phyloP scores from a whole-genome alignment of 352 stramenopile species.

The Aphanomyces stellatus region DNA sequence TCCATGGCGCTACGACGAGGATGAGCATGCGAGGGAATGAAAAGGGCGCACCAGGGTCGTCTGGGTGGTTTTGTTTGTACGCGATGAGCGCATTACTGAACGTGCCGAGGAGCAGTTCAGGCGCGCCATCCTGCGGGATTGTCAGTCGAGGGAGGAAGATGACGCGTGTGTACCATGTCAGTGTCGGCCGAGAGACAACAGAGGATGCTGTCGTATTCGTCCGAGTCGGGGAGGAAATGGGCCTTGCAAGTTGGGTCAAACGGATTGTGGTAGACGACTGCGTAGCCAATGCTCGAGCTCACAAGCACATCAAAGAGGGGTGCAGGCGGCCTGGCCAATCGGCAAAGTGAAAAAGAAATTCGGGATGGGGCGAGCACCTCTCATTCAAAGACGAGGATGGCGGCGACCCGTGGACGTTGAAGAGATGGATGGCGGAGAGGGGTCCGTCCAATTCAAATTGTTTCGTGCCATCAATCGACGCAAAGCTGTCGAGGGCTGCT shows the following conservation, averaged over 20 bases:
- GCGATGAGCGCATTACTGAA: slow-evolving; percentile 14
- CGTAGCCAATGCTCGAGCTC: slow-evolving; percentile 11
- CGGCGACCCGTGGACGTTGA: background rate
- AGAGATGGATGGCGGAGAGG: background rate
- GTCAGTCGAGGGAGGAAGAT: background rate
- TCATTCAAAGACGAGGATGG: background rate
- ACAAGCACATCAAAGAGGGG: background rate
- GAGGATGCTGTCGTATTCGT: slow-evolving; percentile 14
- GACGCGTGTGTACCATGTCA: background rate
- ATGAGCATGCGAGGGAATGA: too few relatives aligned
- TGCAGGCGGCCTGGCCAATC: too few relatives aligned
- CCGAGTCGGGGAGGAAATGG: background rate
- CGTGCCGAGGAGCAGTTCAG: slow-evolving; percentile 2
- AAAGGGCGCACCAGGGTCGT: too few relatives aligned
- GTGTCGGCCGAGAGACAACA: slow-evolving; percentile 10
- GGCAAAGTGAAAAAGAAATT: too few relatives aligned
- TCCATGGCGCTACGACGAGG: background rate
- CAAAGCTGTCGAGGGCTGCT: background rate
- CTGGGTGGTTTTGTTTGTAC: background rate
- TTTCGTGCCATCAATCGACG: background rate
- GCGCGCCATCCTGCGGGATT: background rate
- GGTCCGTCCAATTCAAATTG: slow-evolving; percentile 11
- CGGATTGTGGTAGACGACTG: slow-evolving; percentile 1
- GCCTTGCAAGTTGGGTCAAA: background rate
- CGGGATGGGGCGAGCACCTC: too few relatives aligned